phyloP scores from a whole-genome alignment of 345 rosid species.

The Salix dunnii region DNA sequence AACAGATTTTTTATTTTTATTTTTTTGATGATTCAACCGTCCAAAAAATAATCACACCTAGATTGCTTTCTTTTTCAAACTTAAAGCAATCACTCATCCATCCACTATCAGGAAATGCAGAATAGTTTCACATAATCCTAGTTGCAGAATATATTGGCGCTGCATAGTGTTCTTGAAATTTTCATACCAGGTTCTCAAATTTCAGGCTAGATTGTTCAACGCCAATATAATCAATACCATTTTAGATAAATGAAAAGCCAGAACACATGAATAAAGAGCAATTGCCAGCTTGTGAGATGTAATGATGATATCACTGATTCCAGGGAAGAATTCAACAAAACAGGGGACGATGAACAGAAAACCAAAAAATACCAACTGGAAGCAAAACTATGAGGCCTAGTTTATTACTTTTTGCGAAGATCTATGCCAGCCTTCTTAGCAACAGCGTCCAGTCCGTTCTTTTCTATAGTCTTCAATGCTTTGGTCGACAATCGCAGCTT shows the following conservation, averaged over 20 bases:
- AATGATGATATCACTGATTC: not conserved
- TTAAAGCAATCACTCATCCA: not conserved
- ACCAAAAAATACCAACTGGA: not conserved
- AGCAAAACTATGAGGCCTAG: not conserved
- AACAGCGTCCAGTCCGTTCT: constrained; percentile 90
- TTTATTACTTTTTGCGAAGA: constrained; percentile 54
- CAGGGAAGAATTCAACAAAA: not conserved
- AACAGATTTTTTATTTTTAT: no score
- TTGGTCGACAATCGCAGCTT: constrained; percentile 81
- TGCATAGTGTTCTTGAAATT: not conserved
- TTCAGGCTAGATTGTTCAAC: not conserved
- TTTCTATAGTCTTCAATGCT: constrained; percentile 89
- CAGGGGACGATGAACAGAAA: not conserved
- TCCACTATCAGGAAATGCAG: not conserved
- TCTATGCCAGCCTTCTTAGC: constrained; percentile 96
- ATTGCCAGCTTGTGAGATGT: not conserved
- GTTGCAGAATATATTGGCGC: not conserved
- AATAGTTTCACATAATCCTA: not conserved
- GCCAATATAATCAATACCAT: not conserved
- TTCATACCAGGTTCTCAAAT: not conserved
- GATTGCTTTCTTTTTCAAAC: not conserved
- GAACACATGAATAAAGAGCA: not conserved
- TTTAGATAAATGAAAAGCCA: not conserved
- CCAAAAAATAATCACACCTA: no score
- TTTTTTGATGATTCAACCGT: no score